Evolutionary conservation across 129 eudicot species (phyloP).

Genomic region (Logfia minima): DNA sequence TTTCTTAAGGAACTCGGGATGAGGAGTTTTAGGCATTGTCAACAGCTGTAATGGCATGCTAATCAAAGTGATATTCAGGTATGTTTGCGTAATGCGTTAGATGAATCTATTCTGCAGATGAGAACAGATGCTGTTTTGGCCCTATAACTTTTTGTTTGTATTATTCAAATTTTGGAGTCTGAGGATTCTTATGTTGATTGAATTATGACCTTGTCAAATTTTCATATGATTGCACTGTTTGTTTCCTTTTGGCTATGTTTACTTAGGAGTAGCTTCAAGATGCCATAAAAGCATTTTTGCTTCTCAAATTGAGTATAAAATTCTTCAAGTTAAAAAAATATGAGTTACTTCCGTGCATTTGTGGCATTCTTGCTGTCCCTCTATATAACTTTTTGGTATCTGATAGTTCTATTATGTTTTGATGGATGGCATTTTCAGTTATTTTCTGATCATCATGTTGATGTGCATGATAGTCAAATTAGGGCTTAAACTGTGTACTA

Average conservation of each 20-base stretch:
- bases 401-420: constrained; percentile 5
- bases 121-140: constrained; percentile 11
- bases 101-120: constrained; percentile 4
- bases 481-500: constrained; percentile 26
- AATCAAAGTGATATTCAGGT: constrained; percentile 11
- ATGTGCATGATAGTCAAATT: constrained; percentile 30
- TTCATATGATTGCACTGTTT: no score
- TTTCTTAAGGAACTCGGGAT: background rate
- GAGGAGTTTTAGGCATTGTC: background rate
- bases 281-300: no score
- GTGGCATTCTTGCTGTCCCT: background rate
- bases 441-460: constrained; percentile 26
- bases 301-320: no score
- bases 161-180: constrained; percentile 5
- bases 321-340: no score
- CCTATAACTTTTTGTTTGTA: constrained; percentile 17
- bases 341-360: no score
- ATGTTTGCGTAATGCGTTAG: background rate
- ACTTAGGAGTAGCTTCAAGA: no score
- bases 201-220: background rate
- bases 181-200: background rate
- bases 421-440: constrained; percentile 27
- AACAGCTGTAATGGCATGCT: background rate
- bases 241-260: background rate
- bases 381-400: background rate